Conservation (phyloP, 2,329 filamentous ascomycete genomes). For the Pseudocercospora fijiensis region DNA sequence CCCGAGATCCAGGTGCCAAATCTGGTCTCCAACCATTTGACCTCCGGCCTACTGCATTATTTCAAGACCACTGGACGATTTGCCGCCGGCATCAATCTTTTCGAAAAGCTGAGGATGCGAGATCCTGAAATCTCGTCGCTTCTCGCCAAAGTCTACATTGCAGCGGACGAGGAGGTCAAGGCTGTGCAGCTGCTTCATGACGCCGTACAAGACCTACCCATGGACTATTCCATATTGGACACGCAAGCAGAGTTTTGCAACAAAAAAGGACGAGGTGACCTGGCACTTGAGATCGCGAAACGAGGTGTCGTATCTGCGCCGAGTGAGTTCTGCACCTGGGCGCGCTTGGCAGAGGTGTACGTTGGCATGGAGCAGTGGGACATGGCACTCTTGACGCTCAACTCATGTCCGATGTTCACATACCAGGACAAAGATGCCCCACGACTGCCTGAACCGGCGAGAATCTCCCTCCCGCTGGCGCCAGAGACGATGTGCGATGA, state of each 20-base stretch:
- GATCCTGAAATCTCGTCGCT: conserved; percentile 94
- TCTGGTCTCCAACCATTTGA: conserved; percentile 92
- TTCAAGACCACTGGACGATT: conserved; percentile 94
- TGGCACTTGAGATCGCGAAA: conserved; percentile 91
- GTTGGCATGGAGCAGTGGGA: conserved; percentile 95
- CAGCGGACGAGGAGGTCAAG: conserved; percentile 96
- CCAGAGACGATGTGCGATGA: conserved; percentile 90
- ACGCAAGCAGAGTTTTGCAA: conserved; percentile 90
- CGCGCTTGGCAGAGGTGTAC: conserved; percentile 87
- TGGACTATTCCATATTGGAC: conserved; percentile 97
- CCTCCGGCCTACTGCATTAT: conserved; percentile 88
- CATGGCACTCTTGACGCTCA: conserved; percentile 87
- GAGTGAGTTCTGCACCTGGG: conserved; percentile 97
- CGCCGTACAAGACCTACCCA: conserved; percentile 83
- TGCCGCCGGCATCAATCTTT: conserved; percentile 92
- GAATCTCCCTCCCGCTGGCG: conserved; percentile 81
- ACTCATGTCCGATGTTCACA: conserved; percentile 99
- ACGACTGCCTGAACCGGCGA: conserved; percentile 86
- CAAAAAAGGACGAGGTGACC: conserved; percentile 79
- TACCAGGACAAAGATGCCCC: conserved; percentile 98
- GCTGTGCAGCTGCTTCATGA: conserved; percentile 86
- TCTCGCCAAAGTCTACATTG: conserved; percentile 84
- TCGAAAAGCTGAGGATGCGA: conserved; percentile 87
- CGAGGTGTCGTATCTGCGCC: conserved; percentile 91
- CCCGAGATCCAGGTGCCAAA: conserved; percentile 97